Evolutionary conservation across 2,329 filamentous ascomycete species (phyloP).

Genomic region (Microdochium trichocladiopsis): DNA sequence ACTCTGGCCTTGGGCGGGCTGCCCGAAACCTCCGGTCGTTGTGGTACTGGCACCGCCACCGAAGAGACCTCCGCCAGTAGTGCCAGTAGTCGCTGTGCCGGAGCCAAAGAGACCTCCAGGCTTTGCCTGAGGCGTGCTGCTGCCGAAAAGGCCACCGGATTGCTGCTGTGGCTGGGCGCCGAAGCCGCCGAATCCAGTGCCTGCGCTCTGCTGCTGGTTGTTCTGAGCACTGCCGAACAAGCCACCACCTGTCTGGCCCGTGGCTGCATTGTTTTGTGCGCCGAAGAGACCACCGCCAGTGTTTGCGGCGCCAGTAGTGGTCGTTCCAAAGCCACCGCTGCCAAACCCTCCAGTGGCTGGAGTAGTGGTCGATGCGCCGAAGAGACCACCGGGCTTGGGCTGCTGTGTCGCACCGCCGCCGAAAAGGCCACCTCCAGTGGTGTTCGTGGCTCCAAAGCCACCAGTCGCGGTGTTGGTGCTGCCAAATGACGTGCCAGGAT

Average conservation of each 20-base stretch:
- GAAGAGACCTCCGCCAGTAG: conserved; percentile 31
- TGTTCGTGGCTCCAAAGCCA: conserved; percentile 28
- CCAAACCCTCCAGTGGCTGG: conserved; percentile 36
- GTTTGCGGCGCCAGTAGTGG: conserved; percentile 31
- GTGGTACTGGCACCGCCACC: conserved; percentile 24
- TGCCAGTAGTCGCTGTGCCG: conserved; percentile 14
- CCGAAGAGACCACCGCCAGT: conserved; percentile 17
- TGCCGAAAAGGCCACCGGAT: conserved; percentile 27
- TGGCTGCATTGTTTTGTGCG: conserved; percentile 7
- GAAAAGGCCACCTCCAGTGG: conserved; percentile 26
- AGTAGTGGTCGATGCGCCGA: conserved; percentile 20
- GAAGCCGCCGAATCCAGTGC: conserved; percentile 26
- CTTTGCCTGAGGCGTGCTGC: conserved; percentile 23
- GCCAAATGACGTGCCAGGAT: conserved; percentile 33
- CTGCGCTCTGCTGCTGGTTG: conserved; percentile 15
- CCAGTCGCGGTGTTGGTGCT: conserved; percentile 30
- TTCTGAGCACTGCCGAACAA: conserved; percentile 26
- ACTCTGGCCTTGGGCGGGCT: conserved; percentile 17
- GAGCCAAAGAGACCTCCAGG: conserved; percentile 32
- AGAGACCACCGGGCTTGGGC: conserved; percentile 14
- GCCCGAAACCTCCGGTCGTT: conserved; percentile 20
- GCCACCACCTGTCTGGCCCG: conserved; percentile 16
- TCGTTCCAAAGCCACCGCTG: conserved; percentile 21
- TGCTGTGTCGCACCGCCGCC: conserved; percentile 18
- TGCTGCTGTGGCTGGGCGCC: conserved; percentile 33